Evolutionary conservation across 2,329 filamentous ascomycete species (phyloP).

Genomic region (Microcyclosporella mali): DNA sequence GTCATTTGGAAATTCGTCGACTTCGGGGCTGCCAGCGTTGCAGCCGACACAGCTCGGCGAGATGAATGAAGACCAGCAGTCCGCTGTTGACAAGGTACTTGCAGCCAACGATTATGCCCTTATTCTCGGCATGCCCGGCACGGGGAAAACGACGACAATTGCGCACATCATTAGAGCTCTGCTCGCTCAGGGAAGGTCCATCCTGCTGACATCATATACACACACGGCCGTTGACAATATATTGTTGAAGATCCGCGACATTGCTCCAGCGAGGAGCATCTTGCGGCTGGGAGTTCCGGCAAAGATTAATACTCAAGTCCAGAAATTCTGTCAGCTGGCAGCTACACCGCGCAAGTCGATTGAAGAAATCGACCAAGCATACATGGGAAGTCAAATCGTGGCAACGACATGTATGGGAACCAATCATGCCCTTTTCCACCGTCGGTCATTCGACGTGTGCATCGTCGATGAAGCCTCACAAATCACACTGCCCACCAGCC

Average conservation of each 20-base stretch:
- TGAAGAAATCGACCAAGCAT: slow-evolving; percentile 75
- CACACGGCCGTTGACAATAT: slow-evolving; percentile 99
- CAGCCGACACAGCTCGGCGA: slow-evolving; percentile 29
- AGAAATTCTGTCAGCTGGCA: slow-evolving; percentile 75
- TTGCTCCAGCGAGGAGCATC: slow-evolving; percentile 53
- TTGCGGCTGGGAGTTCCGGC: slow-evolving; percentile 77
- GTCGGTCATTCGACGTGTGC: slow-evolving; percentile 91
- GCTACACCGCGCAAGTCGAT: slow-evolving; percentile 67
- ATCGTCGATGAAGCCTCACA: slow-evolving; percentile 98
- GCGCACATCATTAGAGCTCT: slow-evolving; percentile 92
- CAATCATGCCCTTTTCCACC: slow-evolving; percentile 79
- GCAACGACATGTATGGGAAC: slow-evolving; percentile 93
- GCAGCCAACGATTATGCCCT: slow-evolving; percentile 90
- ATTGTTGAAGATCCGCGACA: slow-evolving; percentile 74
- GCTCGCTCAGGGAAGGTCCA: slow-evolving; percentile 82
- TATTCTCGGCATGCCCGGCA: slow-evolving; percentile 97
- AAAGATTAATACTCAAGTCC: slow-evolving; percentile 84
- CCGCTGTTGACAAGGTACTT: slow-evolving; percentile 91
- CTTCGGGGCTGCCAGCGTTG: slow-evolving; percentile 10
- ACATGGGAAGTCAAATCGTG: slow-evolving; percentile 81
- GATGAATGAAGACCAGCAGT: slow-evolving; percentile 81
- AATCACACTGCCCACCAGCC: slow-evolving; percentile 89
- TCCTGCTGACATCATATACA: slow-evolving; percentile 90
- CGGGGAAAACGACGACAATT: slow-evolving; percentile 96
- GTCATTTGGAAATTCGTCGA: slow-evolving; percentile 56